Evolutionary conservation across 2,329 filamentous ascomycete species (phyloP), one percentile per base, ranked within the genome.

Genomic region (Penicillium sp.): DNA sequence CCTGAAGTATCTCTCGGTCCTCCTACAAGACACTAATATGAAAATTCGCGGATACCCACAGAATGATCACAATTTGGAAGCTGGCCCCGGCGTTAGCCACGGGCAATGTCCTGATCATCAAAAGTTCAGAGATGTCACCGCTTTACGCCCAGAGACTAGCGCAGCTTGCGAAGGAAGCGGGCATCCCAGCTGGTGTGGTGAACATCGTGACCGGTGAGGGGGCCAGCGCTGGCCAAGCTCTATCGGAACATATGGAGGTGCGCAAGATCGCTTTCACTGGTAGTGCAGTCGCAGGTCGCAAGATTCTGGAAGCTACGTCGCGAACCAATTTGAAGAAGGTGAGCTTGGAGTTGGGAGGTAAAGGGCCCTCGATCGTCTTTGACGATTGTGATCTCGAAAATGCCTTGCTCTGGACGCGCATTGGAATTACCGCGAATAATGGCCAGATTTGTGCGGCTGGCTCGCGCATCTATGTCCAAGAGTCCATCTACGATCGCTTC

Each of bases 71-170:
- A 0, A 69, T 69, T 42, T 75, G 73, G 73, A 91, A 91, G 72
- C 85, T 85, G 2, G 83, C 85, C 51, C 86, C 88, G 1, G 88
- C 88, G 0, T 74, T 90, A 26, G 88, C 88, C 0, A 86, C 87
- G 1, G 88, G 89, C 1, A 91, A 89, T 72, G 85, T 87, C 1
- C 88, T 92, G 83, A 82, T 93, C 17, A 81, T 85, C 38, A 91
- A 91, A 12, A 86, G 86, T 1, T 87, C 88, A 1, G 88, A 91
- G 73, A 83, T 83, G 2, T 85, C 85, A 0, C 82, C 87, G 7
- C 82, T 77, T 0, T 69, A 82, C 1, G 83, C 83, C 0, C 75
- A 85, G 8, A 77, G 81, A 1, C 70, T 87, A 8, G 84, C 68
- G 0, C 53, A 69, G 42, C 73, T 87, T 13, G 82, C 85, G 19